Evolutionary conservation across 176 grass and related monocot genomes (phyloP), one percentile per base, ranked within the genome.

Genomic region (Lolium perenne): DNA sequence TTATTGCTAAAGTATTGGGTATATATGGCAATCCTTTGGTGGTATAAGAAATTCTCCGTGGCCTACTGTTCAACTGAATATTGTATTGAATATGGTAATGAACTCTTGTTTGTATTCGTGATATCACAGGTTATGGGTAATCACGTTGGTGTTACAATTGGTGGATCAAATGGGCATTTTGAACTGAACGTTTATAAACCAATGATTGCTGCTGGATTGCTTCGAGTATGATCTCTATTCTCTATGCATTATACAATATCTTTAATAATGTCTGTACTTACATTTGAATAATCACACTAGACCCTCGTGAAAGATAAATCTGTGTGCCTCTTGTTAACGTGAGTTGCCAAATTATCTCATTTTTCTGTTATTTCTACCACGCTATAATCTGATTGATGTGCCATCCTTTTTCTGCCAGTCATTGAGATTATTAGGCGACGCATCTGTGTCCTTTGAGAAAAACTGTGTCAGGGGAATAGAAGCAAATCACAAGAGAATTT

Each of bases 171-270:
- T 75, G 94, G 94, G 20, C 94, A 99, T 91, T 99, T 99, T 93
- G 94, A 99, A 86, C 61, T 99, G 78, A 99, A 99, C 25, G 97
- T 99, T 84, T 99, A 75, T 76, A 99, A 94, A 86, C 97, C 97
- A 57, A 85, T 94, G 90, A 99, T 99, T 54, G 92, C 92, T 32
- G 95, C 92, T 8, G 92, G 84, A 93, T 93, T 99, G 69, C 94
- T 99, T 91, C 71, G 90, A 80, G 97, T 96, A 99, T 87, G 83
- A 70, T 79, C 40, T 76, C 29, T 53, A 11, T 60, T 78, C 69
- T 85, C 23, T n/a, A 22, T 47, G 10, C 58, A 15, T 78, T 20
- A 2, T 18, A 38, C 45, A 23, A 41, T 86, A 76, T 78, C 55
- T 7, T 22, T 89, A 68, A 70, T 77, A 46, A 40, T 55, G 9